These are phyloP conservation scores for Syncephalastrum monosporum DNA, from an alignment of 371 early-diverging fungal species.

Conservation along the genomic window DNA sequence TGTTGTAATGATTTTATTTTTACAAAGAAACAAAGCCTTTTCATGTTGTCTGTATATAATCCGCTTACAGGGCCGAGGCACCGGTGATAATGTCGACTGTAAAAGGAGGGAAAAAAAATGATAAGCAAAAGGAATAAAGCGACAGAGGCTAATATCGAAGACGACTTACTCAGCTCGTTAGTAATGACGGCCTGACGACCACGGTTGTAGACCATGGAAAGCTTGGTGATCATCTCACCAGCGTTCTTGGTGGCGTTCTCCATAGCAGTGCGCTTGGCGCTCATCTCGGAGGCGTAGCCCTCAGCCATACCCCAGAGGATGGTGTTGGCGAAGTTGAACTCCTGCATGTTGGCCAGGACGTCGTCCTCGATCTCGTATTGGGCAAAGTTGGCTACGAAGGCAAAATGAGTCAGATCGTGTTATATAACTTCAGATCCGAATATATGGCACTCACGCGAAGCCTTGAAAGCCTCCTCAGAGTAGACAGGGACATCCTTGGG, in stretches of 20 bases:
- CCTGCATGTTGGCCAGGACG: conserved; percentile 84
- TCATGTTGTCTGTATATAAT: conserved; percentile 12
- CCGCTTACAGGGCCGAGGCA: conserved; percentile 81
- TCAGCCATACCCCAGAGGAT: conserved; percentile 95
- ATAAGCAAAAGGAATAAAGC: background rate
- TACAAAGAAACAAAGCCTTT: conserved; percentile 18
- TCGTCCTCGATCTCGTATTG: conserved; percentile 92
- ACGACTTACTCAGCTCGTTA: conserved; percentile 82
- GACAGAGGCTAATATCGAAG: too few relatives aligned
- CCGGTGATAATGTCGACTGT: conserved; percentile 92
- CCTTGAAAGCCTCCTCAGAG: conserved; percentile 72
- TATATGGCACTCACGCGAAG: conserved; percentile 45
- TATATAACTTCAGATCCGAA: background rate
- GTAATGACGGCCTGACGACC: conserved; percentile 97
- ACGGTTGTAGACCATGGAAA: conserved; percentile 90
- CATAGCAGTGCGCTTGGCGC: conserved; percentile 97
- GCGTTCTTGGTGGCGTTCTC: conserved; percentile 99
- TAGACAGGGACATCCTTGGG: conserved; percentile 63
- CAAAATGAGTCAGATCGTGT: background rate
- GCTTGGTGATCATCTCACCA: conserved; percentile 76
- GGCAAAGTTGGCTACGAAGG: conserved; percentile 64
- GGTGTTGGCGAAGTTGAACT: conserved; percentile 93
- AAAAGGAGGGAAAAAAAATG: background rate
- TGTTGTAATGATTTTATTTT: conserved; percentile 15
- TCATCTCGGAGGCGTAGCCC: conserved; percentile 97